phyloP scores from a whole-genome alignment of 345 rosid species.

The Populus davidiana region DNA sequence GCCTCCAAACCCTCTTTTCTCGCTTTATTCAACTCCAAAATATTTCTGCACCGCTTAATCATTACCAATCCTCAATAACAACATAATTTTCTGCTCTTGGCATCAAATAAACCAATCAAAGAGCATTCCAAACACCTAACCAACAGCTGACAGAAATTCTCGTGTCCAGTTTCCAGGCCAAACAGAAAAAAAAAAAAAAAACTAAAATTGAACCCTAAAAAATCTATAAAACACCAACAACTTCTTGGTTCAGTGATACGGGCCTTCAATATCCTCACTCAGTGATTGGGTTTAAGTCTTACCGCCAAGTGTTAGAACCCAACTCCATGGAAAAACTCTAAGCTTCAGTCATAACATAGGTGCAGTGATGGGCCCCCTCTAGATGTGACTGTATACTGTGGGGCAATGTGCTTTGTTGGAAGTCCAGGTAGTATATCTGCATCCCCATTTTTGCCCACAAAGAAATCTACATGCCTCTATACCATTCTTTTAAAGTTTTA shows the following conservation, averaged over 20 bases:
- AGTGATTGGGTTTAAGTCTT: background rate
- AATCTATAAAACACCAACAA: background rate
- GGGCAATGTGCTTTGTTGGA: background rate
- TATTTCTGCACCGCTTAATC: background rate
- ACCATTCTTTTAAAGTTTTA: background rate
- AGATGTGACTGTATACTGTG: background rate
- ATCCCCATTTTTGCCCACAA: background rate
- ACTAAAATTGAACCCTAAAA: background rate
- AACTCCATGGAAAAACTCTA: background rate
- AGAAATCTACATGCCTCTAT: background rate
- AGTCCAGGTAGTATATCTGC: background rate
- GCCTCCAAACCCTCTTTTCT: background rate
- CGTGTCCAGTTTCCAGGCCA: too few relatives aligned
- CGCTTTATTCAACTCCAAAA: background rate
- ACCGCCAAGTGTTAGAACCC: background rate
- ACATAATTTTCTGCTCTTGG: background rate
- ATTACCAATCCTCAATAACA: background rate
- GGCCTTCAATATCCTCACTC: background rate
- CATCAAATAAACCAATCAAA: background rate
- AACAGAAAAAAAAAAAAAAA: too few relatives aligned
- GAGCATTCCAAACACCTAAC: background rate
- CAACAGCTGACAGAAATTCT: background rate
- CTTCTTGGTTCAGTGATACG: background rate
- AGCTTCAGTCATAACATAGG: background rate
- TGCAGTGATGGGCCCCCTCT: background rate